Base-by-base conservation (phyloP, 805 yeast species). In the Lipomyces kockii region DNA sequence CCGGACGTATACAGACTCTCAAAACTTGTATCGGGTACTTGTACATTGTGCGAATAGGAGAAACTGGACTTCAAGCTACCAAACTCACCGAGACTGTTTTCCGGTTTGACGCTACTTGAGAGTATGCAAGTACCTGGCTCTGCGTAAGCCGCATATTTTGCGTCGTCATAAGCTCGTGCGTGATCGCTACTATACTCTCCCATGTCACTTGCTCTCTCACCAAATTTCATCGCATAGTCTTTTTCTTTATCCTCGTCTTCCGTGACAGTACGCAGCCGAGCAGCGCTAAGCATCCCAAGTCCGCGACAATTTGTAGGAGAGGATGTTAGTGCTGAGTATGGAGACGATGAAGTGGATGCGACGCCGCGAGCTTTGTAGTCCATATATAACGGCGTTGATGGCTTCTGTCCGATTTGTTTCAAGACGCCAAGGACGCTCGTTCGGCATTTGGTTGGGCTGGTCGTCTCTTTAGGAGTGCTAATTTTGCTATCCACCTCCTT, bases 1-100 rank as follows among this genome's bases (percentile, higher is more conserved):
- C 55, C 55, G 27, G 55, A 52, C 11, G 55, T 52, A 52, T 52
- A 35, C n/a, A 52, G 22, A 22, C 55, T 52, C 34, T 52, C 55
- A 52, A 52, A 52, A 52, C 55, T 52, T 14, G 55, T 52, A 25
- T 52, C 49, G 9, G 9, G 49, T 5, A 43, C 20, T 43, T 17
- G 22, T n/a, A 43, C 49, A 43, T 43, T n/a, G 49, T 43, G 49
- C 11, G 49, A n/a, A 43, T 43, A n/a, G 20, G 20, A 43, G 49
- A 43, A 43, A 43, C 49, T 43, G 25, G 49, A 43, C 22, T 43
- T 17, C 49, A 43, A n/a, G 22, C 49, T n/a, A 17, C 22, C 25
- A 43, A 43, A 43, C 49, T n/a, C 49, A 43, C 49, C 49, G 49
- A 43, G 22, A 8, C 22, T 43, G 20, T 17, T 43, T 43, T 43